Evolutionary conservation across 306 rosid genomes (phyloP).

Genomic region (Medicago lupulina): DNA sequence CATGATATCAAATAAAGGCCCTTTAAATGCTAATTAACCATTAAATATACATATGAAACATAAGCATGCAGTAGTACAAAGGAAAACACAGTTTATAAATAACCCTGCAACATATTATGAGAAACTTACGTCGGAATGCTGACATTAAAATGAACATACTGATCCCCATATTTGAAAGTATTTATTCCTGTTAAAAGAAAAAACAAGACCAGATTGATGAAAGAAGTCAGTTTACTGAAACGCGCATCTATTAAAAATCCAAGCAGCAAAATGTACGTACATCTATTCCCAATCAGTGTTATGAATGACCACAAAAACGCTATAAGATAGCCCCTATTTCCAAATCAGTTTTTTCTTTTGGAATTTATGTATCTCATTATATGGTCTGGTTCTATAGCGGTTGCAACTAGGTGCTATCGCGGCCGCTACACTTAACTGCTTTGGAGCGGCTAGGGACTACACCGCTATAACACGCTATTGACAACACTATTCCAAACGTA

Average conservation of each 20-base stretch:
- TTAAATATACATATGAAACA: neutral
- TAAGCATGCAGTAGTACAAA: neutral
- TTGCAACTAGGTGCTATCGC: too few species aligned
- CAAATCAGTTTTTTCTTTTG: too few species aligned
- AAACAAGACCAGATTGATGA: constrained; percentile 7
- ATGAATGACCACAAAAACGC: neutral
- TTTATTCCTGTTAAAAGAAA: constrained; percentile 64
- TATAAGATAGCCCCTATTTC: neutral
- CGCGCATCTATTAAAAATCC: neutral
- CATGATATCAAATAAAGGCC: constrained; percentile 13
- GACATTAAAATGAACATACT: constrained; percentile 91
- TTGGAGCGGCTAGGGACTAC: too few species aligned
- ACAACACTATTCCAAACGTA: neutral
- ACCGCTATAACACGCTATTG: neutral
- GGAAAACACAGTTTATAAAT: neutral
- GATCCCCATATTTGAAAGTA: constrained; percentile 76
- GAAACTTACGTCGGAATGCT: constrained; percentile 80
- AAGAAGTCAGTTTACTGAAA: constrained; percentile 13
- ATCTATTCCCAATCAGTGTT: constrained; percentile 11
- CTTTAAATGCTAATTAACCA: neutral
- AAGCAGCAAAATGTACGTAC: neutral
- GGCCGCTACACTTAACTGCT: too few species aligned
- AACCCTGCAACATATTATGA: neutral
- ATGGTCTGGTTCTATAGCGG: too few species aligned
- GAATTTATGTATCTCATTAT: too few species aligned